A percentile compares a stretch with the other conserved stretches of the same genome.
Conservation (phyloP, 768 basidiomycete species). For the Tephrocybe sp. region DNA sequence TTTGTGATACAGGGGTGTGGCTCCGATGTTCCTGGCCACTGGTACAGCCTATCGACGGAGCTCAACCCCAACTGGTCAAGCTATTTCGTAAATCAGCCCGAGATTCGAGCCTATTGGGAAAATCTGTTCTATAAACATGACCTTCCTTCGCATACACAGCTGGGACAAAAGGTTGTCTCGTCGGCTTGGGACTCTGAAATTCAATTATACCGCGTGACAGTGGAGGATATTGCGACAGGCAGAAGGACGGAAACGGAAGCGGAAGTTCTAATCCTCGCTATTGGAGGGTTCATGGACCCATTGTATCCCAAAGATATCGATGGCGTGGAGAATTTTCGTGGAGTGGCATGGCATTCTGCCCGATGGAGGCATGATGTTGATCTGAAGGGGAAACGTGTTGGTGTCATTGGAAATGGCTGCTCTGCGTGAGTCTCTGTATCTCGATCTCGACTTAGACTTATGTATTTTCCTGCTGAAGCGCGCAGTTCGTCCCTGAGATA, state of each 20-base stretch:
- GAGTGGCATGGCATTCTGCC: conserved; percentile 54
- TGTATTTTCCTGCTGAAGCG: conserved; percentile 31
- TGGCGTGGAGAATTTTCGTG: conserved; percentile 47
- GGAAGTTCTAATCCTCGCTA: conserved; percentile 48
- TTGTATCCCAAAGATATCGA: conserved; percentile 43
- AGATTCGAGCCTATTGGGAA: conserved; percentile 53
- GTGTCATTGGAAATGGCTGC: conserved; percentile 64
- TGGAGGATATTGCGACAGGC: conserved; percentile 38
- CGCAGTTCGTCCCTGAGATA: conserved; percentile 60
- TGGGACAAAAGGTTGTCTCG: conserved; percentile 37
- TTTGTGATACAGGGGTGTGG: conserved; percentile 43
- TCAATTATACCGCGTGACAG: conserved; percentile 41
- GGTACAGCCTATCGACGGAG: conserved; percentile 57
- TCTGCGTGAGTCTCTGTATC: conserved; percentile 42
- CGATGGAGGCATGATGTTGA: conserved; percentile 54
- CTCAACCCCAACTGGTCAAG: conserved; percentile 52
- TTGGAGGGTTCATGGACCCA: conserved; percentile 50
- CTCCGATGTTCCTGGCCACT: conserved; percentile 55
- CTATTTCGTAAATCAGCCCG: conserved; percentile 46
- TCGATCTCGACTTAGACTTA: conserved; percentile 1
- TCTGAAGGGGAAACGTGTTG: conserved; percentile 52
- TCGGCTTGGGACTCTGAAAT: conserved; percentile 46
- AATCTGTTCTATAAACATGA: conserved; percentile 44
- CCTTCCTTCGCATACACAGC: conserved; percentile 39
- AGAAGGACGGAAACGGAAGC: conserved; percentile 34